Conservation (phyloP, 257 asterid species). For the Haberlea rhodopensis region DNA sequence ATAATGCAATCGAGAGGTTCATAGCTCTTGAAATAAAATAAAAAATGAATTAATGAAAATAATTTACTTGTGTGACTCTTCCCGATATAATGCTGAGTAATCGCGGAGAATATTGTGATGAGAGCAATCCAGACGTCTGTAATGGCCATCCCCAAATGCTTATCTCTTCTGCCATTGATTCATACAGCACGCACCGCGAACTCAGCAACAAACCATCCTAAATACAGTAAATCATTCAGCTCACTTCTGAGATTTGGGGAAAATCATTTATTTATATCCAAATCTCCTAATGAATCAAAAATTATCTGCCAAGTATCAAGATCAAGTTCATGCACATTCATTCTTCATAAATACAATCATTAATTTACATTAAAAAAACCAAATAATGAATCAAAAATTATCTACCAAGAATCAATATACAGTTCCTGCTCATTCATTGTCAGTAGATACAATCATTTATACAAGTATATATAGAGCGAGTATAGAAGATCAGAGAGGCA, state of each 20-base stretch:
- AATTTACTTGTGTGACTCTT: conserved; percentile 61
- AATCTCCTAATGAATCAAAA: not conserved
- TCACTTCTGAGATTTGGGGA: conserved; percentile 12
- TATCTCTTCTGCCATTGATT: conserved; percentile 62
- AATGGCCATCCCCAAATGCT: conserved; percentile 95
- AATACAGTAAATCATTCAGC: conserved; percentile 5
- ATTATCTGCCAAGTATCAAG: no score
- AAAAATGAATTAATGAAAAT: not conserved
- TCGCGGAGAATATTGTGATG: conserved; percentile 49
- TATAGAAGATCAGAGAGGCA: not conserved
- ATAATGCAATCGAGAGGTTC: no score
- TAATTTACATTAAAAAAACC: no score
- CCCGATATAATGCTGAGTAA: conserved; percentile 66
- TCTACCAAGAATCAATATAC: no score
- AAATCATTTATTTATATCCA: conserved; percentile 14
- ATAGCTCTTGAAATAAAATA: no score
- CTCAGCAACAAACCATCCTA: conserved; percentile 64
- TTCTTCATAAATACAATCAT: no score
- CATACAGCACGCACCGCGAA: conserved; percentile 52
- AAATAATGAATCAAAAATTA: no score
- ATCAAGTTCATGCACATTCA: no score
- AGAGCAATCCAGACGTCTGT: conserved; percentile 78
- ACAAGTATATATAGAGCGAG: not conserved
- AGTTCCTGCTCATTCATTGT: no score
- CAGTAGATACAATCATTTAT: no score